A percentile compares a stretch with the other conserved stretches of the same genome.
phyloP scores from a whole-genome alignment of 805 yeast species.

The Pichia nanzhaoensis region DNA sequence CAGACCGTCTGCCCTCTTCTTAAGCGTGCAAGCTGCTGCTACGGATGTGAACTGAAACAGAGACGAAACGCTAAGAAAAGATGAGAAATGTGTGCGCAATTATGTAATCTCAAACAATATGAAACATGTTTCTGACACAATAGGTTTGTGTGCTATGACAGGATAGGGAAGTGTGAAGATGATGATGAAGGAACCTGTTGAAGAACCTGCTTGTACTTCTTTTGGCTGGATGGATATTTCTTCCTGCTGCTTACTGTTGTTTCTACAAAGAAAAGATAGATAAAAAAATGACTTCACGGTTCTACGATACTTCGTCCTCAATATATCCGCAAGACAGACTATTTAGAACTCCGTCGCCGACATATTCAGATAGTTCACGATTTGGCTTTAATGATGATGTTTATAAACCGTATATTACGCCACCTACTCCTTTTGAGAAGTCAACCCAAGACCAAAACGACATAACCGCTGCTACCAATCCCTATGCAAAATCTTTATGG shows the following conservation, averaged over 20 bases:
- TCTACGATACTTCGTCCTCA: conserved; percentile 8
- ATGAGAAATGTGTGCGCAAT: not conserved
- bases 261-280: not conserved
- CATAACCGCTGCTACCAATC: conserved; percentile 23
- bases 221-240: not conserved
- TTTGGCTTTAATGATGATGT: conserved; percentile 9
- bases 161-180: not conserved
- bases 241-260: not conserved
- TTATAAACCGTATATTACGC: conserved; percentile 14
- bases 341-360: conserved; percentile 1
- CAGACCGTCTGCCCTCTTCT: not conserved
- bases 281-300: not conserved
- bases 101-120: not conserved
- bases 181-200: not conserved
- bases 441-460: conserved; percentile 1
- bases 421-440: conserved; percentile 15
- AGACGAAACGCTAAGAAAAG: too few species aligned
- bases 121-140: conserved; percentile 5
- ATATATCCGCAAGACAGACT: conserved; percentile 1
- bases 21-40: too few species aligned
- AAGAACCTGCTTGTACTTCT: not conserved
- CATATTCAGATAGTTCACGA: too few species aligned
- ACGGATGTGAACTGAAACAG: too few species aligned
- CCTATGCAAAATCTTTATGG: conserved; percentile 41
- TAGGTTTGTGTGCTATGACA: not conserved